A percentile compares a stretch with the other conserved stretches of the same genome.
Evolutionary conservation across 2,329 filamentous ascomycete species (phyloP).

Genomic region (Botryotinia narcissicola): DNA sequence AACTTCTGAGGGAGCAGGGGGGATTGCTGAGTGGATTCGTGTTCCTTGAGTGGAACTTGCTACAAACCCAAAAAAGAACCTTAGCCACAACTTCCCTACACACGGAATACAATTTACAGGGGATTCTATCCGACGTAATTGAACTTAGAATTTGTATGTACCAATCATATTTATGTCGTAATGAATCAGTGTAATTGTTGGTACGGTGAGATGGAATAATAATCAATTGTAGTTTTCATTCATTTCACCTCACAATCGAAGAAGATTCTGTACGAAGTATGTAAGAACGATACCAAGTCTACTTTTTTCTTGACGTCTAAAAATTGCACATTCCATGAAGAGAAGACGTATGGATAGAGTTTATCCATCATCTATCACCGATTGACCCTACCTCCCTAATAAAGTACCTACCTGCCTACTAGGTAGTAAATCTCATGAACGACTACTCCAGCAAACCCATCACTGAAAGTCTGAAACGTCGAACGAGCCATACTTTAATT

Average conservation of each 20-base stretch:
- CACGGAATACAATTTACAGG: neutral
- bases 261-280: neutral
- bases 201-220: neutral
- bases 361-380: neutral
- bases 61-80: constrained; percentile 16
- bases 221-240: neutral
- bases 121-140: constrained; percentile 4
- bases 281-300: neutral
- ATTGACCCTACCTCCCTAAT: neutral
- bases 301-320: neutral
- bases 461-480: neutral
- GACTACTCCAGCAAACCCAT: neutral
- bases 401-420: neutral
- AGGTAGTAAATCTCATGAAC: neutral
- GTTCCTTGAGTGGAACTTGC: constrained; percentile 9
- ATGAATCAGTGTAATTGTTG: neutral
- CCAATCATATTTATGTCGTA: neutral
- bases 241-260: neutral
- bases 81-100: neutral
- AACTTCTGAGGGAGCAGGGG: constrained; percentile 16
- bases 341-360: neutral
- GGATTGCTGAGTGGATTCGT: constrained; percentile 18
- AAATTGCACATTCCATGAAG: neutral
- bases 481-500: neutral
- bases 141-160: neutral